A percentile compares a stretch with the other conserved stretches of the same genome.
phyloP scores from a whole-genome alignment of 345 rosid genomes.

The Citrus cavaleriei region DNA sequence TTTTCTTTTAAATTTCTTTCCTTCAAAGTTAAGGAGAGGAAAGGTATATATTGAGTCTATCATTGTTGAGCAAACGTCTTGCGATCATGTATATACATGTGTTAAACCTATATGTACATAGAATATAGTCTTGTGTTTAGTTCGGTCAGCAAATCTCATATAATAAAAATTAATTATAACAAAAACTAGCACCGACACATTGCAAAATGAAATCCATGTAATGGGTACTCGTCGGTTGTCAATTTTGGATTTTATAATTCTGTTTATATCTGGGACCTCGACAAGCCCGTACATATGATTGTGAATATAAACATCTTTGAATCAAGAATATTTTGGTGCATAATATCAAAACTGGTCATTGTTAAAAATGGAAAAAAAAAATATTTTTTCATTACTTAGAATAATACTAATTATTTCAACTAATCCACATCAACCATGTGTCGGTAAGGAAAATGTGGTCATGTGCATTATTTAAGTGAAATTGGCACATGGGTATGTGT shows the following conservation, averaged over 20 bases:
- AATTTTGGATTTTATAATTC: neutral
- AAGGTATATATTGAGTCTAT: slow-evolving; percentile 7
- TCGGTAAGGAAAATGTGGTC: slow-evolving; percentile 18
- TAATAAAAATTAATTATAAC: neutral
- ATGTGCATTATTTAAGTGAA: neutral
- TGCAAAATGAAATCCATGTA: neutral
- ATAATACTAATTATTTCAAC: neutral
- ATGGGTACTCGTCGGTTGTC: neutral
- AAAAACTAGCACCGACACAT: slow-evolving; percentile 4
- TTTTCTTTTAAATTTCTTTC: slow-evolving; percentile 18
- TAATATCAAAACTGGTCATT: neutral
- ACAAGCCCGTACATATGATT: neutral
- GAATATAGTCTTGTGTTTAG: neutral
- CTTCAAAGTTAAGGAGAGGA: slow-evolving; percentile 37
- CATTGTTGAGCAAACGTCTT: slow-evolving; percentile 3
- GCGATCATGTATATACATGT: neutral
- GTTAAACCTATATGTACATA: neutral
- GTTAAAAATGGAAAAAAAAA: too few relatives aligned
- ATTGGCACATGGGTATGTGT: slow-evolving; percentile 34
- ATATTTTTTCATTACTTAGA: too few relatives aligned
- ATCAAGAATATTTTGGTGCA: neutral
- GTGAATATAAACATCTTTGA: neutral
- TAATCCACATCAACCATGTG: slow-evolving; percentile 15
- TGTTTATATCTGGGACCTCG: neutral
- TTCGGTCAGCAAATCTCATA: neutral